Base-by-base conservation (phyloP, 225 moss, liverwort and hornwort species). In the Lunularia cruciata region DNA sequence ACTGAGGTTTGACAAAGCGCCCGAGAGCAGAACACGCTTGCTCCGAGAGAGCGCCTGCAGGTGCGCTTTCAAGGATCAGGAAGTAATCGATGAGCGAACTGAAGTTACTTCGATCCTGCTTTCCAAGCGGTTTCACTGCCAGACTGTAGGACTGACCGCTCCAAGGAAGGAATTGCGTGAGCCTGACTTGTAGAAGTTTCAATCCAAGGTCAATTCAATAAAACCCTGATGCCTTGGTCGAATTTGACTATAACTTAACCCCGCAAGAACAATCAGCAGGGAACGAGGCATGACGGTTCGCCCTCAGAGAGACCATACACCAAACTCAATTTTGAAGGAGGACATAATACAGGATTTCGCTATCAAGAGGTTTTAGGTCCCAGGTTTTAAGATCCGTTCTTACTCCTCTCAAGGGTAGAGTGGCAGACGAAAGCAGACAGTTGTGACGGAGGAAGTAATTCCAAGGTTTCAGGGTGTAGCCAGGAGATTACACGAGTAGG, bases 31-130 rank as follows among this genome's bases (percentile, higher is more conserved):
- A 61, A 40, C 35, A 23, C 25, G 26, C 26, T 26, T 40, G 13
- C 38, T 40, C 61, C 61, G 39, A 39, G 47, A 65, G 65, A 65
- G 65, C 65, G 65, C 65, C 65, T 65, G 47, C 38, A 20, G 14
- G 65, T 65, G 65, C 65, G 65, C 65, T 65, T 65, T 65, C 65
- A 8, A 65, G 65, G 65, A 19, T 30, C 7, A 28, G 45, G 64
- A 47, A 46, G 60, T 37, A 9, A 60, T 31, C 27, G 27, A 19
- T 47, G 13, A 32, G 47, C 19, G 12, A 65, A 10, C 19, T 31
- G 43, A 7, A 43, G 43, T 43, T 15, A 43, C n/a, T n/a, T n/a
- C n/a, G n/a, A n/a, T n/a, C n/a, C n/a, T n/a, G n/a, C n/a, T n/a
- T n/a, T n/a, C n/a, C n/a, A n/a, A n/a, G n/a, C n/a, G n/a, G n/a